Percentiles rank a stretch among this genome's conserved stretches.
phyloP scores from a whole-genome alignment of 805 yeast species.

The Lipomyces yamanashiensis region DNA sequence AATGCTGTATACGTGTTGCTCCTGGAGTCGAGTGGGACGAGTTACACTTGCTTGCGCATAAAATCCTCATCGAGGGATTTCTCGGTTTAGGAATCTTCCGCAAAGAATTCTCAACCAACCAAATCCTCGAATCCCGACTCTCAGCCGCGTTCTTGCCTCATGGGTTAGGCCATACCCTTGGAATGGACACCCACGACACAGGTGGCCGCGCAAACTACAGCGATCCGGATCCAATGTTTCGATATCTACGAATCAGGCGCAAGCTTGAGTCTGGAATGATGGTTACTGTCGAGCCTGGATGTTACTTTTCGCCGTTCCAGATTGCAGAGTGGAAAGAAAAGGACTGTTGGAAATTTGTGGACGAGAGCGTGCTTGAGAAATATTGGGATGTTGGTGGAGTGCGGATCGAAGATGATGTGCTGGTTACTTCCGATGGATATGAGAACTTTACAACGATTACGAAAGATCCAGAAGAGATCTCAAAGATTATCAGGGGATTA shows the following conservation, averaged over 20 bases:
- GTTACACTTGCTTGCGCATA: constrained; percentile 79
- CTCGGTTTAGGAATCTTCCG: constrained; percentile 76
- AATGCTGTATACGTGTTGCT: constrained; percentile 69
- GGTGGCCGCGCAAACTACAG: constrained; percentile 87
- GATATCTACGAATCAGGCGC: constrained; percentile 82
- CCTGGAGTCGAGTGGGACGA: constrained; percentile 90
- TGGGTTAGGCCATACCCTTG: constrained; percentile 91
- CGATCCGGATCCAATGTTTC: constrained; percentile 77
- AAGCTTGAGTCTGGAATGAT: constrained; percentile 75
- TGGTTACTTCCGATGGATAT: constrained; percentile 74
- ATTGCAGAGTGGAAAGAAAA: constrained; percentile 59
- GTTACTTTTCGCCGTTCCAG: constrained; percentile 84
- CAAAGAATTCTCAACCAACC: constrained; percentile 51
- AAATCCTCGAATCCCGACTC: constrained; percentile 69
- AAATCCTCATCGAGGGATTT: constrained; percentile 71
- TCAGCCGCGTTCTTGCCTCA: constrained; percentile 90
- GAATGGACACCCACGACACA: constrained; percentile 96
- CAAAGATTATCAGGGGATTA: constrained; percentile 65
- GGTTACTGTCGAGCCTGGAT: constrained; percentile 93
- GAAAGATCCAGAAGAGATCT: constrained; percentile 81
- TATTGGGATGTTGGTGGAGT: constrained; percentile 96
- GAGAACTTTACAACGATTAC: constrained; percentile 85
- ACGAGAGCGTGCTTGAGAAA: constrained; percentile 67
- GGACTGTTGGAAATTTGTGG: constrained; percentile 57
- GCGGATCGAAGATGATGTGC: constrained; percentile 90